phyloP scores from a whole-genome alignment of 345 rosid genomes.

The Angophora floribunda region DNA sequence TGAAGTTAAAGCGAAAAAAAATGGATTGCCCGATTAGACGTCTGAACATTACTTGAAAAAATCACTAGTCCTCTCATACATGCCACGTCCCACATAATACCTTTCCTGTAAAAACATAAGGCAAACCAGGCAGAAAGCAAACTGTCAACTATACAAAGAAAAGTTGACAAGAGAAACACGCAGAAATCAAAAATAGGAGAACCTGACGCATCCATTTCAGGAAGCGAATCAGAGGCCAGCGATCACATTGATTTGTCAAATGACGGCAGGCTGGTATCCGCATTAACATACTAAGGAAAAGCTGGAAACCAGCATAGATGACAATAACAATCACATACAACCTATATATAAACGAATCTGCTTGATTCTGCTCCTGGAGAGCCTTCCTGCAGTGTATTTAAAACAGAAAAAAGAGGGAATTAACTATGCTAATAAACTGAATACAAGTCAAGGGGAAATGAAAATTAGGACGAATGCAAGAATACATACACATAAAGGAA shows the following conservation, averaged over 20 bases:
- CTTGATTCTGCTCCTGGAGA: constrained; percentile 43
- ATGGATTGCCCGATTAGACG: background rate
- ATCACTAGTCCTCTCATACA: constrained; percentile 90
- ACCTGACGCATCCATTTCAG: constrained; percentile 99
- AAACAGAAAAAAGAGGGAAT: background rate
- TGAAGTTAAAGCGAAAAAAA: background rate
- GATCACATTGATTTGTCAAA: constrained; percentile 75
- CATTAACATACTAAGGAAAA: constrained; percentile 82
- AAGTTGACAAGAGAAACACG: constrained; percentile 3
- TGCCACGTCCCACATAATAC: constrained; percentile 90
- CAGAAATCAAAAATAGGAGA: background rate
- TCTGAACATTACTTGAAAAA: constrained; percentile 51
- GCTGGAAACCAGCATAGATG: constrained; percentile 75
- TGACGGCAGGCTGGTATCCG: constrained; percentile 77
- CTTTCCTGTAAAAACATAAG: constrained; percentile 56
- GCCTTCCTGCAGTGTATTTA: constrained; percentile 48
- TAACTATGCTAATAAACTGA: background rate
- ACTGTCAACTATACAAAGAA: background rate
- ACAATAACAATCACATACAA: constrained; percentile 68
- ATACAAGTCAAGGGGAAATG: background rate
- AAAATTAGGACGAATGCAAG: background rate
- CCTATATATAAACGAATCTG: constrained; percentile 41
- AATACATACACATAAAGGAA: constrained; percentile 87
- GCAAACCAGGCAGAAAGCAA: background rate
- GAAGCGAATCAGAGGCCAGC: constrained; percentile 65